phyloP scores from a whole-genome alignment of 495 filamentous ascomycete species.

The Acidomyces sp. region DNA sequence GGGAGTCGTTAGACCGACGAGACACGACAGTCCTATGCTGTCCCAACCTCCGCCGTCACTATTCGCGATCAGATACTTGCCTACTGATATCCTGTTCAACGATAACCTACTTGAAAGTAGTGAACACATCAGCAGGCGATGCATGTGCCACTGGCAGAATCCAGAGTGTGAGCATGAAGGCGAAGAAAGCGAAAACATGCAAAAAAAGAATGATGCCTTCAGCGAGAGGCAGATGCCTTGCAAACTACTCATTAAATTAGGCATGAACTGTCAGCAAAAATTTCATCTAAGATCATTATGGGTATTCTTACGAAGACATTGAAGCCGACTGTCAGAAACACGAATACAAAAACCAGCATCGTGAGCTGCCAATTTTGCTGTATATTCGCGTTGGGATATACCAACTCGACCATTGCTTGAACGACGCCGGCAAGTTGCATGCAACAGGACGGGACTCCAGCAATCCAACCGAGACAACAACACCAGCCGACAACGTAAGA shows the following conservation, averaged over 20 bases:
- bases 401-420: conserved; percentile 33
- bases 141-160: conserved; percentile 18
- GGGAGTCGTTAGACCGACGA: conserved; percentile 23
- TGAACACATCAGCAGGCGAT: conserved; percentile 21
- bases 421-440: conserved; percentile 33
- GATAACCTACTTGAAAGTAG: conserved; percentile 14
- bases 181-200: conserved; percentile 27
- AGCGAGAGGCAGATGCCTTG: conserved; percentile 21
- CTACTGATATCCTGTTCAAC: not conserved
- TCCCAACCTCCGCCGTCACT: conserved; percentile 22
- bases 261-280: too few relatives aligned
- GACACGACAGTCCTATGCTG: conserved; percentile 21
- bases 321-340: conserved; percentile 21
- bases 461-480: conserved; percentile 31
- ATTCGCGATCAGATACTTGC: not conserved
- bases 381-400: conserved; percentile 20
- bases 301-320: too few relatives aligned
- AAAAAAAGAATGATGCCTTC: conserved; percentile 25
- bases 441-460: conserved; percentile 26
- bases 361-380: conserved; percentile 24
- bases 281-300: too few relatives aligned
- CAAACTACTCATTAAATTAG: too few relatives aligned
- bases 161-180: conserved; percentile 24
- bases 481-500: conserved; percentile 35
- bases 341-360: conserved; percentile 21